Evolutionary conservation across 805 yeast genomes (phyloP).

Genomic region (Kodamaea laetipori): DNA sequence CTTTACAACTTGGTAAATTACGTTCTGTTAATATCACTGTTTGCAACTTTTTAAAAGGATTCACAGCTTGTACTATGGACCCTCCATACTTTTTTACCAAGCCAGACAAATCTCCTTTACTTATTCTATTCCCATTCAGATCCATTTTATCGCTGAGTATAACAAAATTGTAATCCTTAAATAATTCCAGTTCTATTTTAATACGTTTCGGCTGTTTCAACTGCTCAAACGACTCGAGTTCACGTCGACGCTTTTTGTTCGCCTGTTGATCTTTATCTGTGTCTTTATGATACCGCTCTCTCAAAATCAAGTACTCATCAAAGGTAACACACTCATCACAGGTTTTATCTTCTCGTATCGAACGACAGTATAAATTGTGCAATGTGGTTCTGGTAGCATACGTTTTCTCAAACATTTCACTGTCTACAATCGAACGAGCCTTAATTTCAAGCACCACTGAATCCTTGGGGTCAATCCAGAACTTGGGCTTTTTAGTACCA

Average conservation of each 20-base stretch:
- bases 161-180: constrained; percentile 49
- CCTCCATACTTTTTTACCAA: constrained; percentile 56
- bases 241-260: constrained; percentile 24
- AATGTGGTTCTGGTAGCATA: constrained; percentile 72
- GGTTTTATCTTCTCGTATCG: constrained; percentile 68
- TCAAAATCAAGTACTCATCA: constrained; percentile 51
- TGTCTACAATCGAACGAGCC: constrained; percentile 65
- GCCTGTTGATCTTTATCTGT: constrained; percentile 31
- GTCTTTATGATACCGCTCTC: constrained; percentile 27
- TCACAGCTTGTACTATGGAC: constrained; percentile 26
- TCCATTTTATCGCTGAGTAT: constrained; percentile 54
- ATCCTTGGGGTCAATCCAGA: constrained; percentile 79
- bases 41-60: constrained; percentile 15
- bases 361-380: constrained; percentile 71
- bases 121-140: constrained; percentile 28
- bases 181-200: constrained; percentile 34
- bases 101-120: constrained; percentile 36
- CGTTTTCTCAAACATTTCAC: constrained; percentile 37
- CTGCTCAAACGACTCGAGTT: constrained; percentile 20
- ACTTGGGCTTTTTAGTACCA: constrained; percentile 63
- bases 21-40: constrained; percentile 29
- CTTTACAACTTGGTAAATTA: constrained; percentile 28
- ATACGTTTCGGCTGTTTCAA: constrained; percentile 12
- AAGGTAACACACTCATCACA: constrained; percentile 57
- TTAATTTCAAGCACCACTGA: constrained; percentile 82